These are phyloP conservation scores for Wickerhamiella sergipiensis DNA, from an alignment of 805 yeast genomes.

Conservation along the genomic window DNA sequence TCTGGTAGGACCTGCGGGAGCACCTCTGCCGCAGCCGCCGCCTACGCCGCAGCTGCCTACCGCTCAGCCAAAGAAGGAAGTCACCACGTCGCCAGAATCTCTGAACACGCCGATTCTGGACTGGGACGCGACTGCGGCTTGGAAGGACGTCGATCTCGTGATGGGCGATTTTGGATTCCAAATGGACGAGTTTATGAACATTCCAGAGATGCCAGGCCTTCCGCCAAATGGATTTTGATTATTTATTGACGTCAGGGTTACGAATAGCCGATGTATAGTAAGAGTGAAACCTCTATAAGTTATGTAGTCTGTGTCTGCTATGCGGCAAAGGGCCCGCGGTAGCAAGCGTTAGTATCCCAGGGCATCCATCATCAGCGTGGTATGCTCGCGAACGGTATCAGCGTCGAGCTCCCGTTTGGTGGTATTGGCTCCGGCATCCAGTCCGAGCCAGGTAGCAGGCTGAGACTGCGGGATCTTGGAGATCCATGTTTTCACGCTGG, in stretches of 20 bases:
- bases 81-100: background rate
- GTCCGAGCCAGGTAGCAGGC: background rate
- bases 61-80: background rate
- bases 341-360: background rate
- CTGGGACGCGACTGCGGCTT: conserved; percentile 40
- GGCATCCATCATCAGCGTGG: background rate
- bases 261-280: background rate
- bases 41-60: background rate
- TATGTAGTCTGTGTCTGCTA: no score
- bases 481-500: background rate
- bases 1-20: background rate
- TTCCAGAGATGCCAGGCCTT: background rate
- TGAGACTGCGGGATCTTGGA: background rate
- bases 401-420: background rate
- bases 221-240: background rate
- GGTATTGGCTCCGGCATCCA: background rate
- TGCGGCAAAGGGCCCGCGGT: background rate
- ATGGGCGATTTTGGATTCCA: conserved; percentile 88
- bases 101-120: conserved; percentile 9
- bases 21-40: background rate
- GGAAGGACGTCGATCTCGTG: conserved; percentile 74
- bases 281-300: background rate
- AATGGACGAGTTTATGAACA: conserved; percentile 27
- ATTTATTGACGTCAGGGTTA: background rate
- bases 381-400: background rate